Conservation (phyloP, 1,284 basidiomycete species). For the Ganoderma meredithae region DNA sequence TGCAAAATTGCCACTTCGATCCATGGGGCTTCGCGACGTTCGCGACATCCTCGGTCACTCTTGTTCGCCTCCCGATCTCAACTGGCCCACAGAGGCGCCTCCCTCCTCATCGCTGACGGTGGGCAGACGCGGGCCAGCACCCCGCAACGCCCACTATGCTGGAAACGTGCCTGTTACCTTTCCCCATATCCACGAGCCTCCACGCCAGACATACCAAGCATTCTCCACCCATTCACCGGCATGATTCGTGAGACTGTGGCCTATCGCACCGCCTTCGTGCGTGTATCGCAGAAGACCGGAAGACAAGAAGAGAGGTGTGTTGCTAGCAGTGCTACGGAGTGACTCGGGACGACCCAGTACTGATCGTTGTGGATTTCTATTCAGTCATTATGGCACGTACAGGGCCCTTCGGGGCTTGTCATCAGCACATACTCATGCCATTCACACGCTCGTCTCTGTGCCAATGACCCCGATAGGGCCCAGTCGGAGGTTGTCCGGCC, state of each 20-base stretch:
- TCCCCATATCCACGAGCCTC: slow-evolving; percentile 15
- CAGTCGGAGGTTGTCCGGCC: not conserved
- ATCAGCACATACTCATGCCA: not conserved
- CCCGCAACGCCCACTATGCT: slow-evolving; percentile 3
- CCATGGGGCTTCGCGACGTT: not conserved
- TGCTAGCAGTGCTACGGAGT: not conserved
- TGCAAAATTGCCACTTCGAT: not conserved
- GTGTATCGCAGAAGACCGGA: slow-evolving; percentile 5
- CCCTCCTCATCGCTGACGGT: not conserved
- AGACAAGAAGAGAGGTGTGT: not conserved
- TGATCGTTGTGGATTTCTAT: not conserved
- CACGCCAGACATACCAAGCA: slow-evolving; percentile 6
- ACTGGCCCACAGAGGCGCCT: not conserved
- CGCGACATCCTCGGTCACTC: not conserved
- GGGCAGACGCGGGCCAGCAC: not conserved
- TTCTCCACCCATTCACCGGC: slow-evolving; percentile 11
- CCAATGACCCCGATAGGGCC: not conserved
- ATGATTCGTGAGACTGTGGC: slow-evolving; percentile 16
- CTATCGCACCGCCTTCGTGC: slow-evolving; percentile 6
- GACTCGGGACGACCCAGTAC: not conserved
- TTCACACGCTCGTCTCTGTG: not conserved
- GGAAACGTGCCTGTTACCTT: slow-evolving; percentile 20
- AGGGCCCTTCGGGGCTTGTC: not conserved
- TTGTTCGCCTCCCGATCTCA: not conserved
- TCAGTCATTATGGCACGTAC: not conserved